A percentile compares a stretch with the other conserved stretches of the same genome.
Evolutionary conservation across 345 rosid species (phyloP).

Genomic region (Ailanthus altissimus): DNA sequence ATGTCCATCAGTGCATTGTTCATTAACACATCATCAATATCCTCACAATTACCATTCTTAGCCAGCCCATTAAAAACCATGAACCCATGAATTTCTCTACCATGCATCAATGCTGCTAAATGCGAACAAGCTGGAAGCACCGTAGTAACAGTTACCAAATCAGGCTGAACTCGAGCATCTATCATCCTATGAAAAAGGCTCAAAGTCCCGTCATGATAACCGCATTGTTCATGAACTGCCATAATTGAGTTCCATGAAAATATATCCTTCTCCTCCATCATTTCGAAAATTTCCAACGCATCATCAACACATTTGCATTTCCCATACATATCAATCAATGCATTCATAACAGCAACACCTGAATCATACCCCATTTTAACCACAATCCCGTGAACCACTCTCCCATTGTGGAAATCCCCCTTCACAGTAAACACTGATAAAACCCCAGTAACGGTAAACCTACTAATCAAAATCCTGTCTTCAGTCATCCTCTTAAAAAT

Average conservation of each 20-base stretch:
- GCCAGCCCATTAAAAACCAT: constrained; percentile 45
- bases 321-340: constrained; percentile 73
- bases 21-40: constrained; percentile 31
- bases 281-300: constrained; percentile 46
- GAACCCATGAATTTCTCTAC: constrained; percentile 53
- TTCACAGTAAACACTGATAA: constrained; percentile 47
- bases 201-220: constrained; percentile 57
- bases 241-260: constrained; percentile 70
- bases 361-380: constrained; percentile 44
- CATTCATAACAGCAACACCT: constrained; percentile 44
- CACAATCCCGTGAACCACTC: constrained; percentile 47
- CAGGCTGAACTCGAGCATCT: constrained; percentile 44
- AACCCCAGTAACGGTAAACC: constrained; percentile 51
- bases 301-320: constrained; percentile 51
- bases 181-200: constrained; percentile 54
- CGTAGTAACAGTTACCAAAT: constrained; percentile 54
- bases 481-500: constrained; percentile 45
- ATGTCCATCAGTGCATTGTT: constrained; percentile 55
- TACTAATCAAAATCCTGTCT: constrained; percentile 38
- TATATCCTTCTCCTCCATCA: constrained; percentile 47
- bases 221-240: constrained; percentile 52
- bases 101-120: constrained; percentile 54
- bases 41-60: constrained; percentile 24
- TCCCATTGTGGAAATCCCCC: constrained; percentile 45
- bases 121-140: constrained; percentile 61